A percentile compares a stretch with the other conserved stretches of the same genome.
These are phyloP conservation scores for Leishmania tarentolae DNA, from an alignment of 208 protist genomes.

Conservation along the genomic window DNA sequence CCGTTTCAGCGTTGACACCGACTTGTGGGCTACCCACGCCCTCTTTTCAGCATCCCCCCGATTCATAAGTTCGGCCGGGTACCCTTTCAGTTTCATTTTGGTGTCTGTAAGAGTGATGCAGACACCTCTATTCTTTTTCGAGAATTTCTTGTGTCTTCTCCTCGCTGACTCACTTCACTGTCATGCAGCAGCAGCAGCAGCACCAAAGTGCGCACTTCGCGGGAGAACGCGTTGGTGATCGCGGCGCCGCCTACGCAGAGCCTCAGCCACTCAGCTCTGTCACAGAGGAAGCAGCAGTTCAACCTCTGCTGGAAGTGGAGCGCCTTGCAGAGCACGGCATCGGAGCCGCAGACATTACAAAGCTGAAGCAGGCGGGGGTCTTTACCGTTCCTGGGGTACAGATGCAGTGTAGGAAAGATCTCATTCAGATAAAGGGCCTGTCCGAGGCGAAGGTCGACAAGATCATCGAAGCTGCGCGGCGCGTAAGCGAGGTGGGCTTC, in stretches of 20 bases:
- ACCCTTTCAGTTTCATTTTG: neutral
- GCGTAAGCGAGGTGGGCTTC: slow-evolving; percentile 88
- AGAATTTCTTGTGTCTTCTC: neutral
- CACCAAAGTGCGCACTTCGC: neutral
- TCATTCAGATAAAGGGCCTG: slow-evolving; percentile 96
- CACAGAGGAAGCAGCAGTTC: slow-evolving; percentile 33
- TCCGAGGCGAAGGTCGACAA: slow-evolving; percentile 99
- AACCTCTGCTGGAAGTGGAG: slow-evolving; percentile 82
- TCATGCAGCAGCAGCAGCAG: slow-evolving; percentile 4
- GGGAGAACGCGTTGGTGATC: slow-evolving; percentile 1
- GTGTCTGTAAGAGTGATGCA: neutral
- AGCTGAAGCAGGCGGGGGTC: slow-evolving; percentile 90
- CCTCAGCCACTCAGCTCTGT: slow-evolving; percentile 19
- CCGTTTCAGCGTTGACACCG: neutral
- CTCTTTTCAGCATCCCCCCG: neutral
- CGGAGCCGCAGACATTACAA: slow-evolving; percentile 83
- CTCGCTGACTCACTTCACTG: neutral
- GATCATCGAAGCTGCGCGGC: slow-evolving; percentile 95
- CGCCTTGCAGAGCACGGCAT: slow-evolving; percentile 92
- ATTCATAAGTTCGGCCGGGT: neutral
- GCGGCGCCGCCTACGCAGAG: slow-evolving; percentile 20
- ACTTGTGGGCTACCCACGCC: too few relatives aligned
- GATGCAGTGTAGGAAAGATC: slow-evolving; percentile 92
- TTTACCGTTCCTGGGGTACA: slow-evolving; percentile 91
- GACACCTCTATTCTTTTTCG: neutral